Conservation (phyloP, 495 filamentous ascomycete genomes). For the Pseudoneurospora amorphoporcata region DNA sequence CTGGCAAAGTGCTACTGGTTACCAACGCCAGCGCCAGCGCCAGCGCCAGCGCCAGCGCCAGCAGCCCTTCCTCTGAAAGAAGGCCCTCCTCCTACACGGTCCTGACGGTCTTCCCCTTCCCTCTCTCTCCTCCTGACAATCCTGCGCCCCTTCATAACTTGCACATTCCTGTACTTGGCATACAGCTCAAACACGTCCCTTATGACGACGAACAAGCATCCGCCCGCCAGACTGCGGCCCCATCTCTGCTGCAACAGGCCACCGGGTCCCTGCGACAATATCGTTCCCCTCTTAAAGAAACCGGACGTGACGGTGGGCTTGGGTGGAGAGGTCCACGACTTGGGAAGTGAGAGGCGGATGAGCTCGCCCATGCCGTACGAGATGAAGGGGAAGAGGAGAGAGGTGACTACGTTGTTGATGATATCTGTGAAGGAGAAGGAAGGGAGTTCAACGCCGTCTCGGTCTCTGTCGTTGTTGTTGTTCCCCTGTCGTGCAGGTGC, state of each 20-base stretch:
- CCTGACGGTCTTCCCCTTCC: background rate
- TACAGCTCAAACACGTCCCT: constrained; percentile 69
- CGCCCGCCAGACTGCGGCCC: constrained; percentile 71
- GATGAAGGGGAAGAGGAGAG: constrained; percentile 32
- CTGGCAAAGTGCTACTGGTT: background rate
- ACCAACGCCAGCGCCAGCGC: background rate
- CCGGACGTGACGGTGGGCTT: background rate
- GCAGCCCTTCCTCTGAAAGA: background rate
- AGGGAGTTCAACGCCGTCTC: constrained; percentile 9
- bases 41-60: background rate
- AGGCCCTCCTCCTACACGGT: background rate
- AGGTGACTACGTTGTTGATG: constrained; percentile 28
- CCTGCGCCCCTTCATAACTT: constrained; percentile 54
- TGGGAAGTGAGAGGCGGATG: constrained; percentile 51
- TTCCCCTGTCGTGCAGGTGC: background rate
- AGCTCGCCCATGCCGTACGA: constrained; percentile 54
- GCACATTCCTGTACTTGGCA: constrained; percentile 60
- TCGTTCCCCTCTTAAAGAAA: background rate
- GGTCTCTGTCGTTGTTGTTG: constrained; percentile 3
- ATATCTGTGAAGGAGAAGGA: constrained; percentile 8
- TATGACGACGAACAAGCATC: constrained; percentile 67
- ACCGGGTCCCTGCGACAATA: constrained; percentile 21
- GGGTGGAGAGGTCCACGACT: constrained; percentile 47
- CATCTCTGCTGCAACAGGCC: constrained; percentile 65
- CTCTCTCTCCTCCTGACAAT: constrained; percentile 32